Conservation (phyloP, 495 filamentous ascomycete species). For the Penicillium salamii region DNA sequence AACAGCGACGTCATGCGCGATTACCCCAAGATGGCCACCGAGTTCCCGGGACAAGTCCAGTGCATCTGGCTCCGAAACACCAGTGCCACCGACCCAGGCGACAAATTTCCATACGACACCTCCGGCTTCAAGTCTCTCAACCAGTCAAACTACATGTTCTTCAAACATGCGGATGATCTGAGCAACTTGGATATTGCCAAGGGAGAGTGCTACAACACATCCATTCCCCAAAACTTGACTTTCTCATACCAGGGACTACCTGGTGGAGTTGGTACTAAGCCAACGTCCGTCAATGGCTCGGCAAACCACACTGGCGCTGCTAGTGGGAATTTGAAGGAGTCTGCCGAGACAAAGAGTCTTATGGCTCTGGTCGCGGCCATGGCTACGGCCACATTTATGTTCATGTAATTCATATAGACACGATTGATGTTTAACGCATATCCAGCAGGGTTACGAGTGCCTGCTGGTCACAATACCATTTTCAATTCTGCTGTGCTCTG, state of each 20-base stretch:
- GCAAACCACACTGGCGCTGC: conserved; percentile 19
- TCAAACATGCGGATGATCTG: conserved; percentile 67
- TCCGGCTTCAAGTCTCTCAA: conserved; percentile 62
- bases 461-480: neutral
- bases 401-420: conserved; percentile 8
- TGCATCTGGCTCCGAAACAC: conserved; percentile 81
- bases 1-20: conserved; percentile 75
- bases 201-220: conserved; percentile 65
- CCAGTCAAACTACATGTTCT: conserved; percentile 73
- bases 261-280: conserved; percentile 14
- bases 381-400: conserved; percentile 8
- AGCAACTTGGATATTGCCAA: conserved; percentile 62
- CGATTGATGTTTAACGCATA: conserved; percentile 2
- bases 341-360: conserved; percentile 5
- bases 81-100: conserved; percentile 56
- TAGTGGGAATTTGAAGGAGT: conserved; percentile 1
- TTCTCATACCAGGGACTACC: conserved; percentile 66
- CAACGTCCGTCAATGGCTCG: conserved; percentile 12
- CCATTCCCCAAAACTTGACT: conserved; percentile 63
- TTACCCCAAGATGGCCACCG: conserved; percentile 63
- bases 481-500: too few species aligned
- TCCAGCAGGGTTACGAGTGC: neutral
- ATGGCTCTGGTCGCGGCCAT: conserved; percentile 10
- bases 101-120: conserved; percentile 73
- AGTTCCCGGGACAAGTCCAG: conserved; percentile 68